A percentile compares a stretch with the other conserved stretches of the same genome.
These are phyloP conservation scores for Phytomonas sp. DNA, from an alignment of 208 protist species.

Conservation along the genomic window DNA sequence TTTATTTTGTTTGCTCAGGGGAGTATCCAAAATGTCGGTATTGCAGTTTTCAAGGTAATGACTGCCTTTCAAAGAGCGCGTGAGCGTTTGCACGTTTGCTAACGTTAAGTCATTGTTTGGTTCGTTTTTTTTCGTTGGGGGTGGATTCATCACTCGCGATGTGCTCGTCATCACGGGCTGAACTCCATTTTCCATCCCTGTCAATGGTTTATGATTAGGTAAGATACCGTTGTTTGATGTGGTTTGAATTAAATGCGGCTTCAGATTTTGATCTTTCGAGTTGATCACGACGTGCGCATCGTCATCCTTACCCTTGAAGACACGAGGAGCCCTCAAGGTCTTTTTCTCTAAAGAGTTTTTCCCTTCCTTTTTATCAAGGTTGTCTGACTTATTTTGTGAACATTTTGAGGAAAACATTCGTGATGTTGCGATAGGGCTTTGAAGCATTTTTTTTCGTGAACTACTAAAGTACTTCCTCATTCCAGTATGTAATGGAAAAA, in stretches of 20 bases:
- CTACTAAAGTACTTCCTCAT: neutral
- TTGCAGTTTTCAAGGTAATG: neutral
- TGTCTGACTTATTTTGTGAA: neutral
- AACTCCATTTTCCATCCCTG: neutral
- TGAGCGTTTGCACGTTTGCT: neutral
- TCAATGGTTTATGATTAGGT: neutral
- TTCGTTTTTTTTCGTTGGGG: neutral
- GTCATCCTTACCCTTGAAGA: neutral
- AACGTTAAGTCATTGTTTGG: neutral
- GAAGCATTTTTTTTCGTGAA: neutral
- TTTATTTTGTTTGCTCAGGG: neutral
- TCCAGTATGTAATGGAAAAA: neutral
- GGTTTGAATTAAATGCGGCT: neutral
- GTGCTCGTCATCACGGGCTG: neutral
- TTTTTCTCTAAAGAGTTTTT: neutral
- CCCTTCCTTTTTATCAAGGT: neutral
- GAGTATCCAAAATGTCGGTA: conserved; percentile 1
- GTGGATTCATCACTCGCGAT: neutral
- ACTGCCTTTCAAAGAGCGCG: neutral
- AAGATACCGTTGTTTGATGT: neutral
- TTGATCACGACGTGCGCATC: neutral
- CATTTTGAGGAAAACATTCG: neutral
- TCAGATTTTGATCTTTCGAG: neutral
- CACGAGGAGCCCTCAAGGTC: neutral
- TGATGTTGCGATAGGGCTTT: neutral